Percentiles rank a stretch among this genome's conserved stretches.
Conservation (phyloP, 73 alveolate species). For the Loxodes magnus region DNA sequence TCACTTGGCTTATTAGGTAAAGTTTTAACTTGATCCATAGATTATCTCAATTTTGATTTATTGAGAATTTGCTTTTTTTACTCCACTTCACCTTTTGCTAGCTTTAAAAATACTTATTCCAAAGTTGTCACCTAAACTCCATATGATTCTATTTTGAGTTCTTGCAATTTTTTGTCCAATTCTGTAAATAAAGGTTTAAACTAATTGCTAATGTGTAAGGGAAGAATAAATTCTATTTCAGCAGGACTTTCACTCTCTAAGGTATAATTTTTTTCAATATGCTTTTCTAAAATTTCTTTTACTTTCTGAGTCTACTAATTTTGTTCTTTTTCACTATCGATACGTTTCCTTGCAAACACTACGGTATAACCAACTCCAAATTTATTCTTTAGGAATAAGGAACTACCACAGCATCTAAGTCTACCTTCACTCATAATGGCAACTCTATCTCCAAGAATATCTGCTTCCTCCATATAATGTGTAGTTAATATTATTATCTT, state of each 20-base stretch:
- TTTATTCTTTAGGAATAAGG: conserved; percentile 78
- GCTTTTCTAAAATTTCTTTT: too few relatives aligned
- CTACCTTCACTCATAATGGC: conserved; percentile 94
- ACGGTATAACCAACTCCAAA: conserved; percentile 98
- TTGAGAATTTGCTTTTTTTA: conserved; percentile 7
- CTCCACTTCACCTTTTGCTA: conserved; percentile 55
- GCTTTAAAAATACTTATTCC: conserved; percentile 92
- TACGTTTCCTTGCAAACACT: too few relatives aligned
- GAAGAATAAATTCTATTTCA: too few relatives aligned
- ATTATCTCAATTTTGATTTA: neutral
- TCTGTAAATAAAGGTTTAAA: conserved; percentile 30
- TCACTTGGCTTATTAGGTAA: neutral
- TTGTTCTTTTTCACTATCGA: too few relatives aligned
- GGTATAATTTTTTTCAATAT: too few relatives aligned
- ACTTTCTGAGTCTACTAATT: too few relatives aligned
- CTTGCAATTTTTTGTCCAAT: conserved; percentile 31
- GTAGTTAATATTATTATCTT: conserved; percentile 91
- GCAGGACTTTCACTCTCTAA: too few relatives aligned
- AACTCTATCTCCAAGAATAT: conserved; percentile 94
- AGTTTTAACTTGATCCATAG: neutral
- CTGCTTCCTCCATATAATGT: conserved; percentile 99
- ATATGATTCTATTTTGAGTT: conserved; percentile 28
- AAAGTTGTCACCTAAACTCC: conserved; percentile 83
- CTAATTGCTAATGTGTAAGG: too few relatives aligned
- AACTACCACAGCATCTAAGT: conserved; percentile 83